A percentile compares a stretch with the other conserved stretches of the same genome.
These are phyloP conservation scores for Magnusiomyces ingens DNA, from an alignment of 1,139 yeast species.

Conservation along the genomic window DNA sequence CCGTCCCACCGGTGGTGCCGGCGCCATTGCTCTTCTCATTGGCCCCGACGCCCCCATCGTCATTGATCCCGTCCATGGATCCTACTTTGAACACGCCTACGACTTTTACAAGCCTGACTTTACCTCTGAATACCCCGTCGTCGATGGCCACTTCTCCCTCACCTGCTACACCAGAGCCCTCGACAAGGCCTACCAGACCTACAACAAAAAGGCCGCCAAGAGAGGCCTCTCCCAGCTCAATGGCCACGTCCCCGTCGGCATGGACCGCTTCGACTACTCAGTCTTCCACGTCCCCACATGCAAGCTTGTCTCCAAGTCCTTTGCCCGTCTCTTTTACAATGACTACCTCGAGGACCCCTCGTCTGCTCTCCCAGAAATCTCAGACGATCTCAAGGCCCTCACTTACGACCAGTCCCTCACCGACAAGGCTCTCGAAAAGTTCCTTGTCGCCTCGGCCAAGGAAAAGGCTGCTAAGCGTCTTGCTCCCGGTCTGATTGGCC, in stretches of 20 bases:
- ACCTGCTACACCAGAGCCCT: conserved; percentile 91
- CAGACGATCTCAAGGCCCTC: conserved; percentile 46
- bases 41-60: conserved; percentile 99
- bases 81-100: conserved; percentile 92
- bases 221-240: conserved; percentile 35
- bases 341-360: conserved; percentile 69
- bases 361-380: conserved; percentile 45
- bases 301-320: conserved; percentile 88
- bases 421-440: conserved; percentile 79
- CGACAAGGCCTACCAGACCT: conserved; percentile 76
- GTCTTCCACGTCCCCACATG: conserved; percentile 99
- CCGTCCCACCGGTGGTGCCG: conserved; percentile 99
- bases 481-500: conserved; percentile 72
- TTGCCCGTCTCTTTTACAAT: conserved; percentile 84
- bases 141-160: conserved; percentile 94
- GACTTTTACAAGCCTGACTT: conserved; percentile 98
- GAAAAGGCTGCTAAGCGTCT: conserved; percentile 63
- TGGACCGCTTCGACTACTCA: conserved; percentile 78
- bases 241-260: conserved; percentile 34
- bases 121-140: conserved; percentile 93
- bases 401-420: conserved; percentile 73
- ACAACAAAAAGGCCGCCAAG: conserved; percentile 72
- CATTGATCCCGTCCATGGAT: conserved; percentile 80
- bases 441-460: conserved; percentile 75
- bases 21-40: conserved; percentile 87